Percentiles rank a stretch among this genome's conserved stretches.
Conservation (phyloP, 202 grass and related monocot genomes). For the Bolboschoenoplectus hybrid region DNA sequence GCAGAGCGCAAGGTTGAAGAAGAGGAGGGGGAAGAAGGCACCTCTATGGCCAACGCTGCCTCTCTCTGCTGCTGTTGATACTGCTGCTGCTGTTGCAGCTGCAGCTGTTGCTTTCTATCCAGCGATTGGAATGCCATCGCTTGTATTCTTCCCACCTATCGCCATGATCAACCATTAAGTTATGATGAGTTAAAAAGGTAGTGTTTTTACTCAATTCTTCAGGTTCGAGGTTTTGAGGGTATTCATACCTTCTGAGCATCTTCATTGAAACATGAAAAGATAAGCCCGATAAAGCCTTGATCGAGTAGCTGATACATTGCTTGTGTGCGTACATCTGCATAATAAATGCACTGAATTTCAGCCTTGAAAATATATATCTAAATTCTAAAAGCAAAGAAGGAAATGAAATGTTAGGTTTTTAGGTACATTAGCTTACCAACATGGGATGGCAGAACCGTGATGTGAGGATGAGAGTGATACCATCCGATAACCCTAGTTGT, state of each 20-base stretch:
- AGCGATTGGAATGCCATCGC: slow-evolving; percentile 91
- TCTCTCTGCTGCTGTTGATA: slow-evolving; percentile 4
- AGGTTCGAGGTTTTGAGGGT: background rate
- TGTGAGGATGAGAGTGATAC: slow-evolving; percentile 99
- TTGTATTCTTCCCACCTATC: slow-evolving; percentile 86
- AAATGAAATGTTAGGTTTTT: slow-evolving; percentile 25
- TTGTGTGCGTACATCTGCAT: slow-evolving; percentile 92
- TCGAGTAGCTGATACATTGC: slow-evolving; percentile 93
- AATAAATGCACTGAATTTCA: slow-evolving; percentile 21
- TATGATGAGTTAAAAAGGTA: background rate
- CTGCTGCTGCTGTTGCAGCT: slow-evolving; percentile 3
- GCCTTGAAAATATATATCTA: background rate
- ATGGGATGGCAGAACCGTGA: slow-evolving; percentile 91
- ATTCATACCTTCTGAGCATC: slow-evolving; percentile 75
- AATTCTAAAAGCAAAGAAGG: slow-evolving; percentile 8
- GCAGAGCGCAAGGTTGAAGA: slow-evolving; percentile 64
- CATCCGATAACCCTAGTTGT: slow-evolving; percentile 96
- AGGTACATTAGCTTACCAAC: slow-evolving; percentile 55
- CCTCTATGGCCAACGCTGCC: slow-evolving; percentile 38
- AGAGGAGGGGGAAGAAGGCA: slow-evolving; percentile 55
- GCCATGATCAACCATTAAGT: slow-evolving; percentile 22
- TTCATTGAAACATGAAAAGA: slow-evolving; percentile 96
- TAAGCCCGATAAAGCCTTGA: slow-evolving; percentile 78
- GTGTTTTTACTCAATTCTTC: background rate
- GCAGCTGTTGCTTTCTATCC: slow-evolving; percentile 56